A percentile compares a stretch with the other conserved stretches of the same genome.
Evolutionary conservation across 129 eudicot species (phyloP).

Genomic region (Saposhnikovia divaricata): DNA sequence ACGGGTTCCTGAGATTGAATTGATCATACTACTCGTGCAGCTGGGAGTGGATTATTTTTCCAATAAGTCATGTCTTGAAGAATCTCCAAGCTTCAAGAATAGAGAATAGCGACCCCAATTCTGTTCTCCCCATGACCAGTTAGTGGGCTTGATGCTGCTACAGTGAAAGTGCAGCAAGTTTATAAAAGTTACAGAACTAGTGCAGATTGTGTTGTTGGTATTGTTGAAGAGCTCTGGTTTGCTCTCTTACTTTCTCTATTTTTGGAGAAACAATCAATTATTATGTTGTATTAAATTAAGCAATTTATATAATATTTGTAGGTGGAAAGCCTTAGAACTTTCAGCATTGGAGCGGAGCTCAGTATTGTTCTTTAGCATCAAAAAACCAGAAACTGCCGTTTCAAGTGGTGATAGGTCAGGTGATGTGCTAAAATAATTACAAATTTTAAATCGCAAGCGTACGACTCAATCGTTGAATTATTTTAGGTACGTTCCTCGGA

Average conservation of each 20-base stretch:
- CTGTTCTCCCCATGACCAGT: slow-evolving; percentile 14
- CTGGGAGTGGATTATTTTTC: background rate
- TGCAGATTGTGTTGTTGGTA: slow-evolving; percentile 83
- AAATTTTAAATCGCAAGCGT: too few relatives aligned
- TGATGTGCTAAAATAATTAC: too few relatives aligned
- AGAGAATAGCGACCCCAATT: background rate
- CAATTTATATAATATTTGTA: slow-evolving; percentile 1
- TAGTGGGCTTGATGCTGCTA: slow-evolving; percentile 38
- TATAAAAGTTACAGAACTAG: slow-evolving; percentile 72
- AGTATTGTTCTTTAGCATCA: slow-evolving; percentile 43
- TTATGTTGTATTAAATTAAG: background rate
- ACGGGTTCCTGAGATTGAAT: background rate
- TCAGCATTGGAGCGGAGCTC: slow-evolving; percentile 65
- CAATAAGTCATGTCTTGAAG: slow-evolving; percentile 1
- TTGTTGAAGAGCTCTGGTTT: slow-evolving; percentile 61
- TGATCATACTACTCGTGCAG: background rate
- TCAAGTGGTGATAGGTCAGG: slow-evolving; percentile 82
- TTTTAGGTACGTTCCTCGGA: too few relatives aligned
- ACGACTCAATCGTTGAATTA: too few relatives aligned
- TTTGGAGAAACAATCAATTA: background rate
- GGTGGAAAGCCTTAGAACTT: slow-evolving; percentile 86
- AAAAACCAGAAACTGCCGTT: slow-evolving; percentile 55
- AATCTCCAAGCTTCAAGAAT: slow-evolving; percentile 13
- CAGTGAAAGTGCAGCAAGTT: slow-evolving; percentile 55
- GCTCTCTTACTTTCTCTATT: background rate